Conservation (phyloP, 257 asterid genomes). For the Solanum virginianum region DNA sequence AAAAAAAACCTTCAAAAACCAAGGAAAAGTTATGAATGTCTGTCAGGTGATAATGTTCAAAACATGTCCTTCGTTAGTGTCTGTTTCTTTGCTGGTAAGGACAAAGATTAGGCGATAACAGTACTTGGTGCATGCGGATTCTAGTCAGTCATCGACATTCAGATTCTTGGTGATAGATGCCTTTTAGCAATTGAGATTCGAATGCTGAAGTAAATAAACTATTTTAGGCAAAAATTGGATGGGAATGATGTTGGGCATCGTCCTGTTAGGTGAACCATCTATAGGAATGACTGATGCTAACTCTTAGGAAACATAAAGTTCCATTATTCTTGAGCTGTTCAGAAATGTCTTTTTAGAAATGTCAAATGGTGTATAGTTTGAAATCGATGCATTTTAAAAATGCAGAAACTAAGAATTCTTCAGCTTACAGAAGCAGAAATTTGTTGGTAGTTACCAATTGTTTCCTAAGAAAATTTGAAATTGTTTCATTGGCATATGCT, state of each 20-base stretch:
- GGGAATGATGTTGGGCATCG: neutral
- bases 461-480: neutral
- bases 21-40: too few species aligned
- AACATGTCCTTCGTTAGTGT: neutral
- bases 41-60: neutral
- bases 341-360: neutral
- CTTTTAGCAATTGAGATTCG: neutral
- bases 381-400: neutral
- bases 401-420: neutral
- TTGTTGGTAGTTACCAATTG: neutral
- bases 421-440: neutral
- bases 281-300: neutral
- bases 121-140: neutral
- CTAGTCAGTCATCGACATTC: neutral
- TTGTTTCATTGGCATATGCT: neutral
- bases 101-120: neutral
- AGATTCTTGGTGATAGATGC: neutral
- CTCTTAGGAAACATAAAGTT: neutral
- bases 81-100: slow-evolving; percentile 4
- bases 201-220: neutral
- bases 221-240: neutral
- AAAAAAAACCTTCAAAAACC: too few species aligned
- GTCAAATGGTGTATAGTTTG: neutral
- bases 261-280: neutral
- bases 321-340: neutral